Evolutionary conservation across 306 rosid genomes (phyloP).

Genomic region (Quercus berberidifolia): DNA sequence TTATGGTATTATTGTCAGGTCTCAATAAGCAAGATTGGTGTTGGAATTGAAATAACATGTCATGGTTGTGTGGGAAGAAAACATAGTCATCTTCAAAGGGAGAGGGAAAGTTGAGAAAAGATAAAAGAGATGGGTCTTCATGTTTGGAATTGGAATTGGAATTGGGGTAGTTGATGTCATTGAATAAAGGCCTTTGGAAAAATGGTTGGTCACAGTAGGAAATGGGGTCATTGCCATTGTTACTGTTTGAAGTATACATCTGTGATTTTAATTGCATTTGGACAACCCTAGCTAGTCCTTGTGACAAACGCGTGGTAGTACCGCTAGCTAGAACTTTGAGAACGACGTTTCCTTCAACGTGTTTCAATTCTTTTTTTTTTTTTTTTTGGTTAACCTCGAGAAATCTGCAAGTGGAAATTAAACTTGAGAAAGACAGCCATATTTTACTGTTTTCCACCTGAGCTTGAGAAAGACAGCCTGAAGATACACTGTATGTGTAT

Average conservation of each 20-base stretch:
- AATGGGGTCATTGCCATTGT: constrained; percentile 37
- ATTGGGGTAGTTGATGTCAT: constrained; percentile 20
- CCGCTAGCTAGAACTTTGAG: constrained; percentile 23
- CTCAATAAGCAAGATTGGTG: constrained; percentile 11
- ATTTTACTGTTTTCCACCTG: constrained; percentile 10
- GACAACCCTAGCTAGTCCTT: constrained; percentile 31
- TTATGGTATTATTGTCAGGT: not conserved
- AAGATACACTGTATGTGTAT: not conserved
- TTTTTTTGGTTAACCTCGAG: constrained; percentile 20
- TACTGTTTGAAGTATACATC: constrained; percentile 53
- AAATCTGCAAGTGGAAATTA: not conserved
- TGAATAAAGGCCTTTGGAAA: constrained; percentile 28
- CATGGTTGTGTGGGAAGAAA: constrained; percentile 30
- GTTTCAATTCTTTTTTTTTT: constrained; percentile 27
- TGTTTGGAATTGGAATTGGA: constrained; percentile 27
- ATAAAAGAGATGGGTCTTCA: constrained; percentile 29
- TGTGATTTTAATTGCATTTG: constrained; percentile 22
- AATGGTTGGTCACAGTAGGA: constrained; percentile 43
- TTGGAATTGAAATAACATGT: constrained; percentile 18
- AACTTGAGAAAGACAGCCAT: constrained; percentile 44
- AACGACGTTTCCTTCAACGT: constrained; percentile 37
- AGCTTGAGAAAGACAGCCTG: constrained; percentile 31
- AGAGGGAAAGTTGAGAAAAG: constrained; percentile 45
- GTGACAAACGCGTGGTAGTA: no score
- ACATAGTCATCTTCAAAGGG: constrained; percentile 42